Base-by-base conservation (phyloP, 2,329 filamentous ascomycete species). In the Claviceps purpurea region DNA sequence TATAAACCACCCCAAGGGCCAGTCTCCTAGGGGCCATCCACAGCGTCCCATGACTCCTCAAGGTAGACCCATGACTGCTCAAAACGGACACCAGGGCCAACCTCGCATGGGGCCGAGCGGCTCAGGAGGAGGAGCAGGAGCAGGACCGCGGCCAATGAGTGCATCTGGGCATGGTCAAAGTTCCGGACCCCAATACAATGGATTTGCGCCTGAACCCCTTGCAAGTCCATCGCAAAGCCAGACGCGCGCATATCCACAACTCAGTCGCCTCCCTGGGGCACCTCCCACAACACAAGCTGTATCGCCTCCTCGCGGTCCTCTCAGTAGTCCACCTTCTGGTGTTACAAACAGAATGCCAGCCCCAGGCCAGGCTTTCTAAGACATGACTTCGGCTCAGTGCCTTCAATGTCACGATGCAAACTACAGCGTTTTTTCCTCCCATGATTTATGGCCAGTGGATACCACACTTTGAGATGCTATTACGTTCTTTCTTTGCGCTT, bases 341-440 rank as follows among this genome's bases (percentile, higher is more conserved):
- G 66, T 72, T 26, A 69, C 78, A 54, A 70, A 66, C 57, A 73
- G 77, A 52, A 81, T 81, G 63, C 76, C 78, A 26, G 73, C 81
- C 42, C 75, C 77, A 5, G 75, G 75, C 39, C 76, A 78, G 62
- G 75, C 76, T 4, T 73, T 73, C 52, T 77, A 50, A 62, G 53
- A 40, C 7, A 37, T 6, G 16, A 3, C 7, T 37, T 7, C n/a
- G 38, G 40, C 24, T 34, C 30, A 37, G 45, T 6, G 18, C 16
- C n/a, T 20, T 11, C n/a, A 26, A 26, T 5, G 7, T 40, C 18
- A 16, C 6, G 26, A 34, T 34, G 30, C 30, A 34, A 34, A 34
- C 14, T 20, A 56, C 46, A 63, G 65, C 65, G 65, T 64, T 64
- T 56, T 63, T 55, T 60, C 60, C 54, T 58, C n/a, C 58, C 60